Percentiles rank a stretch among this genome's conserved stretches.
Evolutionary conservation across 768 basidiomycete genomes (phyloP).

Genomic region (Xerocomellus amylosporus): DNA sequence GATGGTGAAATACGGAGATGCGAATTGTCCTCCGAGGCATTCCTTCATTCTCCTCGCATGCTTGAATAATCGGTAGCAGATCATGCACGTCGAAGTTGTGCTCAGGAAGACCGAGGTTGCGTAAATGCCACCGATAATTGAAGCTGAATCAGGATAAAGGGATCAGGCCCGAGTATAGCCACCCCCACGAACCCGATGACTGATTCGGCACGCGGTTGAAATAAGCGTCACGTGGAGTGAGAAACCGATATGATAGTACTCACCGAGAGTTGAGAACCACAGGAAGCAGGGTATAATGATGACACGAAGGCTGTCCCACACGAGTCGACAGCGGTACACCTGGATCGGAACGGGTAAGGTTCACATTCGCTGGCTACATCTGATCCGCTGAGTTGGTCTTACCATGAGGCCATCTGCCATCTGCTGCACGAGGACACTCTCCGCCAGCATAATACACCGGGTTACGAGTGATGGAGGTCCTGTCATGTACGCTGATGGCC

Average conservation of each 20-base stretch:
- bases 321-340: constrained; percentile 36
- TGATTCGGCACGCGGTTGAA: background rate
- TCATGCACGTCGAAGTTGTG: constrained; percentile 4
- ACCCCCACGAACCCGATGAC: background rate
- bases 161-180: too few species aligned
- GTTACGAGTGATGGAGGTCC: constrained; percentile 20
- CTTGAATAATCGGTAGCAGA: too few species aligned
- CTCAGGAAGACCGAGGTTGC: background rate
- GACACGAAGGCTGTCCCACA: constrained; percentile 22
- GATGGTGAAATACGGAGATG: too few species aligned
- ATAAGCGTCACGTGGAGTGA: too few species aligned
- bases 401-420: constrained; percentile 27
- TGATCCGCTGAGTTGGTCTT: constrained; percentile 6
- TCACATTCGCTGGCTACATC: background rate
- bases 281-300: constrained; percentile 6
- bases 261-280: constrained; percentile 10
- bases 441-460: constrained; percentile 21
- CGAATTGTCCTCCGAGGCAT: too few species aligned
- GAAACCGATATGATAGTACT: background rate
- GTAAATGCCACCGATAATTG: constrained; percentile 3
- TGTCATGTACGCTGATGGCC: constrained; percentile 20
- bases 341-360: constrained; percentile 9
- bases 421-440: constrained; percentile 28
- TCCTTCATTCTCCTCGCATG: too few species aligned
- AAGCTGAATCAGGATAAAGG: too few species aligned